Percentiles rank a stretch among this genome's conserved stretches.
These are phyloP conservation scores for Aureobasidium sp. DNA, from an alignment of 2,329 filamentous ascomycete species.

Conservation along the genomic window DNA sequence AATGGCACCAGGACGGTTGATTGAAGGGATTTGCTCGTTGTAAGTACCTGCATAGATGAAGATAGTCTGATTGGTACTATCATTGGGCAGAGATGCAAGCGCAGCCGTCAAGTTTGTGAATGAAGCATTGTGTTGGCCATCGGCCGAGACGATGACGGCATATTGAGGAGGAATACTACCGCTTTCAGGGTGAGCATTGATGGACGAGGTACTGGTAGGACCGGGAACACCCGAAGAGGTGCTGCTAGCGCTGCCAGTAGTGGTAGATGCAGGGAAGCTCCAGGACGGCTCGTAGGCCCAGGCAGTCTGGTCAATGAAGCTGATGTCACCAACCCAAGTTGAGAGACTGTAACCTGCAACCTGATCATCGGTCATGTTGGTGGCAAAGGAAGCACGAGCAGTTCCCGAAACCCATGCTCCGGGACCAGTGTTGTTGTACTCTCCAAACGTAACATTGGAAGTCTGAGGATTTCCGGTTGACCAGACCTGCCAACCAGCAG, in stretches of 20 bases:
- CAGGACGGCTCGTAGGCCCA: slow-evolving; percentile 35
- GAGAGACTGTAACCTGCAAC: slow-evolving; percentile 32
- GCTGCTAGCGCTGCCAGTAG: slow-evolving; percentile 11
- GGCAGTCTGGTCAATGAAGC: slow-evolving; percentile 38
- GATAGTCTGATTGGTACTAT: slow-evolving; percentile 33
- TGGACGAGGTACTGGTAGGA: slow-evolving; percentile 25
- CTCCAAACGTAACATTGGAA: slow-evolving; percentile 47
- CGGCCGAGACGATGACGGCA: slow-evolving; percentile 38
- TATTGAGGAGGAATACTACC: slow-evolving; percentile 36
- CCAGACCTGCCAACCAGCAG: slow-evolving; percentile 53
- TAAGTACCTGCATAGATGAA: slow-evolving; percentile 38
- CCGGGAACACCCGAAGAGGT: slow-evolving; percentile 2
- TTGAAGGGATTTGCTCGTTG: slow-evolving; percentile 34
- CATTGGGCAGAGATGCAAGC: slow-evolving; percentile 31
- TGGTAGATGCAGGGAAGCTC: slow-evolving; percentile 20
- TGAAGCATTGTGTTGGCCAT: slow-evolving; percentile 26
- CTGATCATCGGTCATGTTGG: slow-evolving; percentile 31
- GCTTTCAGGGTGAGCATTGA: slow-evolving; percentile 34
- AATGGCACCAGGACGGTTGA: slow-evolving; percentile 36
- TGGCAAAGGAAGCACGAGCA: slow-evolving; percentile 45
- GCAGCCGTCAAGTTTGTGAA: slow-evolving; percentile 32
- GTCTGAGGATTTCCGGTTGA: slow-evolving; percentile 42
- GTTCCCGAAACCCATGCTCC: slow-evolving; percentile 44
- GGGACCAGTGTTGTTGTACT: slow-evolving; percentile 52
- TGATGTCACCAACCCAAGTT: slow-evolving; percentile 35